Evolutionary conservation across 768 basidiomycete genomes (phyloP).

Genomic region (Mycena albidolilacea): DNA sequence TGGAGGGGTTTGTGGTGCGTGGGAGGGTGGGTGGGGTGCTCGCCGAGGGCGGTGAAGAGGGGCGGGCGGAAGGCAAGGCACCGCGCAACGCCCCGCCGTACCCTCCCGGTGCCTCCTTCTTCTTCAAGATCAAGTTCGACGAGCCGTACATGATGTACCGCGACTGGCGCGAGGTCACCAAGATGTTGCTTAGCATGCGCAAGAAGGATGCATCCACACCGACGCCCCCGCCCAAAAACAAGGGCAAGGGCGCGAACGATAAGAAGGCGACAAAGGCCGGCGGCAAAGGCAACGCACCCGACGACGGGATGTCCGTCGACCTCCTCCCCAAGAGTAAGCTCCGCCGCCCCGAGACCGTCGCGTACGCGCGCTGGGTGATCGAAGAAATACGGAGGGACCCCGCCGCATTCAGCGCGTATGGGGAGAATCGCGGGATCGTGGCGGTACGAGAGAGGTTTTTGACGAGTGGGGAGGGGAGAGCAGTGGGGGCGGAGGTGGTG

Average conservation of each 20-base stretch:
- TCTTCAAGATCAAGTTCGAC: slow-evolving; percentile 99
- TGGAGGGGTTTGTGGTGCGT: slow-evolving; percentile 39
- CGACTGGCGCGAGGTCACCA: slow-evolving; percentile 96
- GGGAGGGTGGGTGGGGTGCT: no score
- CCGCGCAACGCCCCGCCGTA: slow-evolving; percentile 72
- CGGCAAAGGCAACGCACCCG: not conserved
- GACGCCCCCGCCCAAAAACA: slow-evolving; percentile 19
- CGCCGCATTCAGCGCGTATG: slow-evolving; percentile 72
- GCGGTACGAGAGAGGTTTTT: slow-evolving; percentile 83
- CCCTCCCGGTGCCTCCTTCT: slow-evolving; percentile 85
- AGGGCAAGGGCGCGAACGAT: slow-evolving; percentile 29
- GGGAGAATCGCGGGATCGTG: slow-evolving; percentile 88
- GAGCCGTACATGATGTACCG: slow-evolving; percentile 99
- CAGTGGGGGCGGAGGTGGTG: slow-evolving; percentile 17
- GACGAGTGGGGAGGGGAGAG: slow-evolving; percentile 61
- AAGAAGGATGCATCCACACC: slow-evolving; percentile 33
- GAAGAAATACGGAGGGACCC: slow-evolving; percentile 78
- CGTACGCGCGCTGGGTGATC: slow-evolving; percentile 91
- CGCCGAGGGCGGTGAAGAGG: no score
- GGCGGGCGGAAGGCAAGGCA: slow-evolving; percentile 26
- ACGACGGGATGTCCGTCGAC: slow-evolving; percentile 45
- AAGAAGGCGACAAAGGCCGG: no score
- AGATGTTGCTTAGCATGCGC: slow-evolving; percentile 68
- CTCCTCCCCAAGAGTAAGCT: slow-evolving; percentile 77
- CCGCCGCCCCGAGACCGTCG: slow-evolving; percentile 80